Conservation (phyloP, 768 basidiomycete species). For the Sistotremastrum suecicum region DNA sequence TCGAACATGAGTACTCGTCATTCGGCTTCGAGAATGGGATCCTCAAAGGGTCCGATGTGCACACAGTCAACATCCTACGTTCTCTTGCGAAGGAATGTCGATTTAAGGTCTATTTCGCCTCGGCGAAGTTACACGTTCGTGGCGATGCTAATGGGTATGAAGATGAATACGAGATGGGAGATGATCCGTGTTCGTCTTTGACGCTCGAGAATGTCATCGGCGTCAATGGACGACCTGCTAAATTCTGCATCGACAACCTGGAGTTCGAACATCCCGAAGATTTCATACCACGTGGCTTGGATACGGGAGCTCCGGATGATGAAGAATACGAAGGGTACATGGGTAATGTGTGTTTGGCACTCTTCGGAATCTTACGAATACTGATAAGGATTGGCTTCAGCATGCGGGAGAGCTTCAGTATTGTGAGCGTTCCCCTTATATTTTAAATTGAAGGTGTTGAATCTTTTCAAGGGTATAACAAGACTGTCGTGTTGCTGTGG, state of each 20-base stretch:
- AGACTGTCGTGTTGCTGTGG: conserved; percentile 20
- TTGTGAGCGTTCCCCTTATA: conserved; percentile 13
- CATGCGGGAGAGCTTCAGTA: conserved; percentile 16
- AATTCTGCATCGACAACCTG: conserved; percentile 10
- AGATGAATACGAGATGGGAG: not conserved
- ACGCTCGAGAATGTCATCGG: conserved; percentile 16
- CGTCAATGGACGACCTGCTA: conserved; percentile 16
- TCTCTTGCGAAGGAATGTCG: conserved; percentile 20
- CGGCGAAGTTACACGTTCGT: conserved; percentile 16
- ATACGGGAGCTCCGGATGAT: conserved; percentile 19
- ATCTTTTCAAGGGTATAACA: conserved; percentile 11
- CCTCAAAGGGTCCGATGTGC: conserved; percentile 27
- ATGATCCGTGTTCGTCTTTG: conserved; percentile 1
- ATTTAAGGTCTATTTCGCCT: conserved; percentile 23
- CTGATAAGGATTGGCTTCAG: not conserved
- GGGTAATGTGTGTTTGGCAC: conserved; percentile 21
- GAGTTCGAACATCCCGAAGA: conserved; percentile 11
- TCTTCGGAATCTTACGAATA: not conserved
- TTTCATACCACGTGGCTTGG: conserved; percentile 23
- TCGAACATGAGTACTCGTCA: conserved; percentile 21
- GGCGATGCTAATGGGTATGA: conserved; percentile 7
- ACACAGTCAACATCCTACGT: conserved; percentile 18
- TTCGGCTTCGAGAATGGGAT: conserved; percentile 14
- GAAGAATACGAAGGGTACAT: conserved; percentile 27
- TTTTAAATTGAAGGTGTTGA: conserved; percentile 5